phyloP scores from a whole-genome alignment of 345 rosid species.

The Citropsis articulata region DNA sequence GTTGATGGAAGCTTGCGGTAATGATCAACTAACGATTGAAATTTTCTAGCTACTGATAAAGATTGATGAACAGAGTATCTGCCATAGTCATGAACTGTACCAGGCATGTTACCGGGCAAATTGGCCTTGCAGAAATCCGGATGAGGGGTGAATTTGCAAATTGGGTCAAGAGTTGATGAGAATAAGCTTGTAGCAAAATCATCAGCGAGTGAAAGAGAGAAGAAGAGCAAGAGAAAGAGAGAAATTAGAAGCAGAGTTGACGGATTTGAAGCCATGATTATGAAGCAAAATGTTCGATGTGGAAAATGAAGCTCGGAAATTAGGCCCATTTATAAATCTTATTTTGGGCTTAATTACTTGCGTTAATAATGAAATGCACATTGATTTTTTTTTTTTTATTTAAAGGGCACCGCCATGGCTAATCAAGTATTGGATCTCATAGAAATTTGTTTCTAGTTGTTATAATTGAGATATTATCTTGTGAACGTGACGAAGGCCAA shows the following conservation, averaged over 20 bases:
- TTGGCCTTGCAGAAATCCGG: slow-evolving; percentile 23
- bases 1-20: slow-evolving; percentile 17
- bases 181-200: background rate
- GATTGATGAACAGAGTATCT: slow-evolving; percentile 20
- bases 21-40: slow-evolving; percentile 12
- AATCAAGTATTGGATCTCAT: background rate
- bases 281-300: background rate
- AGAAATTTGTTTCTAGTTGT: background rate
- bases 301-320: background rate
- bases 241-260: background rate
- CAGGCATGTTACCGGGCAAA: slow-evolving; percentile 12
- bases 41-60: slow-evolving; percentile 9
- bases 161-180: background rate
- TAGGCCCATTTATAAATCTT: background rate
- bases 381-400: background rate
- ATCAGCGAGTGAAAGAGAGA: slow-evolving; percentile 19
- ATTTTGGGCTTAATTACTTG: background rate
- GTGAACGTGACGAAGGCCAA: slow-evolving; percentile 1
- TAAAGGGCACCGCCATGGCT: background rate
- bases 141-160: slow-evolving; percentile 25
- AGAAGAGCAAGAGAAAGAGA: slow-evolving; percentile 13
- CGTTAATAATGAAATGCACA: background rate
- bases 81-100: slow-evolving; percentile 26
- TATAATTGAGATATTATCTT: slow-evolving; percentile 1
- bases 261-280: slow-evolving; percentile 18